Base-by-base conservation (phyloP, 768 basidiomycete genomes). In the Brasilioporus rufonigricans region DNA sequence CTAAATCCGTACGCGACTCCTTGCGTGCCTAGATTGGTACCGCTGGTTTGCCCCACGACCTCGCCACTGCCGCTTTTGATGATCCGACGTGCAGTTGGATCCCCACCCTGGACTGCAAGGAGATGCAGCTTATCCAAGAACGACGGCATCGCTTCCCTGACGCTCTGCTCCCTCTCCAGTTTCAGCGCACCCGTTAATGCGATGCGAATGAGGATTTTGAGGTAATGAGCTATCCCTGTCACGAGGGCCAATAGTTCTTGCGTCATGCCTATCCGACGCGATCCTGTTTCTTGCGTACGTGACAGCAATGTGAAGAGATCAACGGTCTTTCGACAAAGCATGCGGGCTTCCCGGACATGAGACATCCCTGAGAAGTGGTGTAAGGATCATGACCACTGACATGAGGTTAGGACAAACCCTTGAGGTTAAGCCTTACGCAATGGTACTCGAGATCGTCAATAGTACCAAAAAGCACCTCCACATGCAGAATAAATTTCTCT, bases 141-240 rank as follows among this genome's bases (percentile, higher is more conserved):
- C 27, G 84, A 86, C 6, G 85, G 76, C 81, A 98, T 90, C 1
- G 94, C 93, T 54, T 89, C 87, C 40, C 82, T 77, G 44, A 90
- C 84, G 53, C 81, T 82, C 65, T 91, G 84, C 65, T 99, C 97
- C 54, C 94, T 80, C 73, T 99, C 97, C 31, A 99, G 80, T 74
- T 93, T 98, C 56, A 99, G 80, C 5, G 94, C 92, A 7, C 94
- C 95, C 0, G 97, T 98, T 44, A 99, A 78, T 3, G 97, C 94
- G 58, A 99, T 98, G 48, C 97, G 89, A 60, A 99, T 99, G 50
- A 99, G 85, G 73, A 99, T 98, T 77, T 99, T 99, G 68, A 99
- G 86, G 73, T 99, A 98, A 73, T 99, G 97, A 6, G 97, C 97
- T 33, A 99, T 80, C n/a, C 97, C 96, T 0, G 97, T 99, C 59